Conservation (phyloP, 1,139 yeast genomes). For the Kurtzmaniella quercitrusa region DNA sequence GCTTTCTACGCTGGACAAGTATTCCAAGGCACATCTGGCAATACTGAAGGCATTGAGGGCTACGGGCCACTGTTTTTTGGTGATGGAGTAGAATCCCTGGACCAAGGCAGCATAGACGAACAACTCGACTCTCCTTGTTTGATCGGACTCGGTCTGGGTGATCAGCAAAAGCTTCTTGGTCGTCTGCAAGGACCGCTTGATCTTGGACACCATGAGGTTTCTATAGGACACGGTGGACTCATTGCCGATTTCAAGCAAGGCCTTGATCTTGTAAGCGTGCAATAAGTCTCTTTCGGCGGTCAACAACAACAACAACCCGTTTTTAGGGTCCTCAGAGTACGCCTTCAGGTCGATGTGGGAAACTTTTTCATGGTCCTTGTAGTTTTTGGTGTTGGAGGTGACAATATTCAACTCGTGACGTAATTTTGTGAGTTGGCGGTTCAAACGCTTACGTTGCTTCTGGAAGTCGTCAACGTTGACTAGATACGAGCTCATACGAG, state of each 20-base stretch:
- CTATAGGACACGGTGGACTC: slow-evolving; percentile 40
- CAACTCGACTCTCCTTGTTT: slow-evolving; percentile 47
- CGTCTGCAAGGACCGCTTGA: slow-evolving; percentile 56
- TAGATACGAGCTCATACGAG: slow-evolving; percentile 45
- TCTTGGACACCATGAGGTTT: slow-evolving; percentile 59
- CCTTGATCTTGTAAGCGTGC: slow-evolving; percentile 61
- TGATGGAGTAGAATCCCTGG: slow-evolving; percentile 56
- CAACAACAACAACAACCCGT: slow-evolving; percentile 47
- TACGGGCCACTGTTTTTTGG: slow-evolving; percentile 53
- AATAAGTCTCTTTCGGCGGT: slow-evolving; percentile 68
- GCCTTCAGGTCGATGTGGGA: slow-evolving; percentile 41
- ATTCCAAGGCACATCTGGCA: slow-evolving; percentile 60
- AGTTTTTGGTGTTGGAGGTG: slow-evolving; percentile 55
- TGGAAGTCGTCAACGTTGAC: slow-evolving; percentile 49
- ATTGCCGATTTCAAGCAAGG: slow-evolving; percentile 50
- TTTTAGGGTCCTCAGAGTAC: slow-evolving; percentile 40
- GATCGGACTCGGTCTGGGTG: slow-evolving; percentile 27
- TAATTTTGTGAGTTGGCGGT: slow-evolving; percentile 47
- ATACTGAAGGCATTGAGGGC: slow-evolving; percentile 53
- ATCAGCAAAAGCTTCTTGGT: slow-evolving; percentile 42
- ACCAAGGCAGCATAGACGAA: slow-evolving; percentile 56
- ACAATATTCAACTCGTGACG: slow-evolving; percentile 56
- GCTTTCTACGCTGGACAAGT: slow-evolving; percentile 24
- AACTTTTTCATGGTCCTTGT: slow-evolving; percentile 40
- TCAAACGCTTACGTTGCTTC: slow-evolving; percentile 43